These are phyloP conservation scores for Entomortierella beljakovae DNA, from an alignment of 192 early-diverging fungal genomes.

Conservation along the genomic window DNA sequence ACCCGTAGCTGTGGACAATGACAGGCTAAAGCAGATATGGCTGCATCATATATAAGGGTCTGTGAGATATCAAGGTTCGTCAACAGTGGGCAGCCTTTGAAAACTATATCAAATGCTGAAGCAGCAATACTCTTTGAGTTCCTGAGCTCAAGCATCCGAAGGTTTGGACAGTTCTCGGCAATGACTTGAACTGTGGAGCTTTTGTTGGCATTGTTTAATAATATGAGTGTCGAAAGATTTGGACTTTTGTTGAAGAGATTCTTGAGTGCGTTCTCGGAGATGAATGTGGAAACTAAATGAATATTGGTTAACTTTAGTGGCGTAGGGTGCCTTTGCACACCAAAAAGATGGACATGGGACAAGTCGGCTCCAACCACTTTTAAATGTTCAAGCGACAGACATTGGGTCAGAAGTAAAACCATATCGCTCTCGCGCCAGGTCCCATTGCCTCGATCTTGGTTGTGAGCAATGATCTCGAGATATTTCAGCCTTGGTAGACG, in stretches of 20 bases:
- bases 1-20: constrained; percentile 11
- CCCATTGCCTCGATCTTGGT: constrained; percentile 37
- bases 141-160: constrained; percentile 18
- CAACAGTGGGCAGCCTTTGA: constrained; percentile 26
- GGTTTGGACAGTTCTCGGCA: constrained; percentile 18
- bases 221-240: constrained; percentile 5
- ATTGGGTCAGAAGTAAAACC: constrained; percentile 15
- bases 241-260: constrained; percentile 25
- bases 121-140: constrained; percentile 36
- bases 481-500: constrained; percentile 10
- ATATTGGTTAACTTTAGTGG: not conserved
- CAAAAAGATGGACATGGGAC: constrained; percentile 32
- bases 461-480: constrained; percentile 26
- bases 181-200: constrained; percentile 36
- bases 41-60: constrained; percentile 38
- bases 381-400: constrained; percentile 13
- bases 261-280: constrained; percentile 28
- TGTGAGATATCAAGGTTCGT: constrained; percentile 20
- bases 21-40: constrained; percentile 4
- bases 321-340: not conserved
- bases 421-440: constrained; percentile 49
- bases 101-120: constrained; percentile 26
- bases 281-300: constrained; percentile 30
- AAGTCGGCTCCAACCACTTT: constrained; percentile 34
- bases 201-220: constrained; percentile 41